Conservation (phyloP, 352 stramenopile species). For the Elongisporangium anandrum region DNA sequence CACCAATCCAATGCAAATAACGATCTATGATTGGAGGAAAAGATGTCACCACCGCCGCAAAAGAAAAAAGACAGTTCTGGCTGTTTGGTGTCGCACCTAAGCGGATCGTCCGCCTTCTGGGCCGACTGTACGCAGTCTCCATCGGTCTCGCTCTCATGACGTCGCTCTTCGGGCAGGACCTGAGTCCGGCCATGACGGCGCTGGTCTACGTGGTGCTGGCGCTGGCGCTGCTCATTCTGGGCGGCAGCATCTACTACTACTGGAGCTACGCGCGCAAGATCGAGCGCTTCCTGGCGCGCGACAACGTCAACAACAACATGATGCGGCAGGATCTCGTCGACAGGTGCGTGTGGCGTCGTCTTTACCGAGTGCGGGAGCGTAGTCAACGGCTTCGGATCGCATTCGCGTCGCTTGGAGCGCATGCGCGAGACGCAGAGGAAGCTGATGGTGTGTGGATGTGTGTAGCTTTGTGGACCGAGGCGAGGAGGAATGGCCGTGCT, state of each 20-base stretch:
- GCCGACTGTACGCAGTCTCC: neutral
- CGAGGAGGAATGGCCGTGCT: constrained; percentile 81
- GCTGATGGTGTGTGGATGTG: constrained; percentile 4
- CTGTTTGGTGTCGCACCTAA: neutral
- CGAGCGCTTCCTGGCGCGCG: constrained; percentile 73
- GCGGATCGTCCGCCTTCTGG: constrained; percentile 1
- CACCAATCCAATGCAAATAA: neutral
- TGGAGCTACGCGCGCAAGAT: constrained; percentile 87
- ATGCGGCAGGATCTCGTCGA: constrained; percentile 83
- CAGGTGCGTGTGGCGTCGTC: constrained; percentile 17
- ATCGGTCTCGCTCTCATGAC: constrained; percentile 35
- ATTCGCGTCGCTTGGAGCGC: neutral
- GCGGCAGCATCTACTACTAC: constrained; percentile 82
- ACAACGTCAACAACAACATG: constrained; percentile 89
- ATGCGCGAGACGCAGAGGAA: neutral
- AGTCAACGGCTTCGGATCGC: neutral
- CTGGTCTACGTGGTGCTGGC: constrained; percentile 79
- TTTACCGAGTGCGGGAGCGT: neutral
- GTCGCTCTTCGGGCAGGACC: constrained; percentile 74
- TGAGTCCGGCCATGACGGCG: constrained; percentile 57
- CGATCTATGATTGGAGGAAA: neutral
- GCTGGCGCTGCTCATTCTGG: constrained; percentile 61
- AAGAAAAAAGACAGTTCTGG: neutral
- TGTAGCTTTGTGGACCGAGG: constrained; percentile 66
- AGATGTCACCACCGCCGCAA: neutral